Evolutionary conservation across 768 basidiomycete genomes (phyloP), one percentile per base, ranked within the genome.

Genomic region (Austroboletus eburneus): DNA sequence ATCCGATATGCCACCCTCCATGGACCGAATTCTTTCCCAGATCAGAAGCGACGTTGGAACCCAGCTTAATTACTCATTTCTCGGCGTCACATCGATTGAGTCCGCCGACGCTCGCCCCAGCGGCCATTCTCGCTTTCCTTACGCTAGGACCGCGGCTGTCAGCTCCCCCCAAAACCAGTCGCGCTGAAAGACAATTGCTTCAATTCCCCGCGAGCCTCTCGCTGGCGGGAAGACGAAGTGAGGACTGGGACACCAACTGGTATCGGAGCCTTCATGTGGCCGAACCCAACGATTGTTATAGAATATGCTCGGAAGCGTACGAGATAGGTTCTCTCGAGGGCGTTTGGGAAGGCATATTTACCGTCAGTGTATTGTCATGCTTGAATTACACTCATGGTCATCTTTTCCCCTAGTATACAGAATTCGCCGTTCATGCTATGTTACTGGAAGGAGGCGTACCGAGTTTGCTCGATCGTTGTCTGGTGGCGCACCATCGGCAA

Each of bases 401-500:
- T 20, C 16, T 12, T 13, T 24, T 9, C 16, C 32, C 36, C 39
- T 60, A 90, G 87, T 91, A 87, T 57, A 82, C 80, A 17, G 87
- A 91, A 55, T 97, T 96, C 62, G 79, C 80, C 32, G 83, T 86
- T 7, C 97, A 95, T 58, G 83, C 85, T 20, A 76, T 77, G 18
- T 73, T 94, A 47, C 73, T 89, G n/a, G 72, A 77, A 7, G 90
- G 87, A 17, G 83, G 73, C 0, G 66, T 78, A 4, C 85, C 88
- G 4, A 64, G 75, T 0, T 71, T 76, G 9, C 68, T 95, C n/a
- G 81, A 87, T 55, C 78, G 81, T 35, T 84, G 85, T 37, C 72
- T 83, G 39, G 81, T 89, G 22, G 90, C 86, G 1, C 79, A 85
- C 55, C 92, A 97, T 64, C 81, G 79, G 16, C 93, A 96, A 60